Evolutionary conservation across 2,329 filamentous ascomycete species (phyloP), one percentile per base, ranked within the genome.

Genomic region (Cladosporium sp.): DNA sequence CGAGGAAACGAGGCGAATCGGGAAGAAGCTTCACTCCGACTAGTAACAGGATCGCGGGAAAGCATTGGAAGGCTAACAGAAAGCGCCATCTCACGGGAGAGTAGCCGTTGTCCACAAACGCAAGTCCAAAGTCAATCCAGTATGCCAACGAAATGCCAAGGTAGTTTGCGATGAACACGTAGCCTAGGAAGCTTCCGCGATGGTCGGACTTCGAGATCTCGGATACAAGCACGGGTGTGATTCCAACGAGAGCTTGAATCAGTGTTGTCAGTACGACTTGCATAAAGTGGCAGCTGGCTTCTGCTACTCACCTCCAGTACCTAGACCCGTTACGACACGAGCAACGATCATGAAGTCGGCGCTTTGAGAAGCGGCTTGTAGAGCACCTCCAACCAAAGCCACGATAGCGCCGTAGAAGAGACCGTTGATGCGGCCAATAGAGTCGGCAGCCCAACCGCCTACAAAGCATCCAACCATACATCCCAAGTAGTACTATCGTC

Each of bases 101-200:
- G 22, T 65, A 56, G 7, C 65, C 66, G 22, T 57, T 52, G 24
- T 64, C 45, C 53, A 67, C 49, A 51, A 64, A 66, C 1, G 60
- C 36, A 12, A 65, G 58, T 10, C 65, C 64, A 35, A 66, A 67
- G 20, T 53, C 58, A 3, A 67, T 45, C 64, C 64, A 66, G 37
- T 66, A 66, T 13, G 64, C 64, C 13, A 66, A 40, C 7, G 60
- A 74, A 45, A 82, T 80, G 22, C 80, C 79, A 3, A 81, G 71
- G 59, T 80, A 80, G 63, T 82, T 81, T 37, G 78, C 78, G 52
- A 80, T 76, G 64, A 82, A 81, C 44, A 80, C 77, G 55, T 78
- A 77, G 17, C 74, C 78, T 34, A 80, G 70, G 53, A 70, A 77
- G 1, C 73, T 74, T 56, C 79, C 79, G 3, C 79, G 73, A 60